Conservation (phyloP, 2,329 filamentous ascomycete genomes). For the Leptographium galeiforme region DNA sequence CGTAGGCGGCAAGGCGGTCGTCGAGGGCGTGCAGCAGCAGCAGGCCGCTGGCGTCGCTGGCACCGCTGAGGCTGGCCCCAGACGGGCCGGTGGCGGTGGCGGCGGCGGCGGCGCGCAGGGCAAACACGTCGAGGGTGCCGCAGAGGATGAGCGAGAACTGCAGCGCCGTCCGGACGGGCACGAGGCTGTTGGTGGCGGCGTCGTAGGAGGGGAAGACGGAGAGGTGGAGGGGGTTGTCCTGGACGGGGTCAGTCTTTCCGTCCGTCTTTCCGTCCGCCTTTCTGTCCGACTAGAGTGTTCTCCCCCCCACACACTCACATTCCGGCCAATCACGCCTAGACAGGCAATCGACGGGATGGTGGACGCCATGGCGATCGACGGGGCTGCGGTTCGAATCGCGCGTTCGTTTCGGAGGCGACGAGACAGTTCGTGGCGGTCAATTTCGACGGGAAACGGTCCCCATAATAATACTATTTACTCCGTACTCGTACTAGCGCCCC, state of each 20-base stretch:
- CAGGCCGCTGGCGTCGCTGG: conserved; percentile 35
- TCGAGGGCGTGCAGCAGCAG: conserved; percentile 88
- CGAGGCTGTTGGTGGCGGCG: conserved; percentile 35
- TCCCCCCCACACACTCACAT: conserved; percentile 41
- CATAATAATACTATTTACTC: no score
- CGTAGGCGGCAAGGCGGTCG: conserved; percentile 85
- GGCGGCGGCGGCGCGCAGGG: conserved; percentile 53
- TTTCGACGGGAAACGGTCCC: no score
- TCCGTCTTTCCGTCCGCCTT: neutral
- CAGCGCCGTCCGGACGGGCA: conserved; percentile 55
- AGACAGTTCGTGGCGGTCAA: no score
- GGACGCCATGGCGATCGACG: conserved; percentile 33
- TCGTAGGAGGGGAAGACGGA: conserved; percentile 72
- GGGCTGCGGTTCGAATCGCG: no score
- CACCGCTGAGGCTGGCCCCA: conserved; percentile 50
- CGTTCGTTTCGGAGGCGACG: no score
- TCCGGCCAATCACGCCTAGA: conserved; percentile 84
- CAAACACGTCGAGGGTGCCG: conserved; percentile 86
- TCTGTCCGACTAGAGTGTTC: neutral
- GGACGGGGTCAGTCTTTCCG: neutral
- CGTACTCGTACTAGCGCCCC: no score
- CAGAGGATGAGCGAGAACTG: conserved; percentile 89
- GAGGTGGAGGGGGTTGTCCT: conserved; percentile 96
- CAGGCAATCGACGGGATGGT: conserved; percentile 74
- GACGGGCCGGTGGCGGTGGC: conserved; percentile 5